Base-by-base conservation (phyloP, 768 basidiomycete species). In the Collybia nuda region DNA sequence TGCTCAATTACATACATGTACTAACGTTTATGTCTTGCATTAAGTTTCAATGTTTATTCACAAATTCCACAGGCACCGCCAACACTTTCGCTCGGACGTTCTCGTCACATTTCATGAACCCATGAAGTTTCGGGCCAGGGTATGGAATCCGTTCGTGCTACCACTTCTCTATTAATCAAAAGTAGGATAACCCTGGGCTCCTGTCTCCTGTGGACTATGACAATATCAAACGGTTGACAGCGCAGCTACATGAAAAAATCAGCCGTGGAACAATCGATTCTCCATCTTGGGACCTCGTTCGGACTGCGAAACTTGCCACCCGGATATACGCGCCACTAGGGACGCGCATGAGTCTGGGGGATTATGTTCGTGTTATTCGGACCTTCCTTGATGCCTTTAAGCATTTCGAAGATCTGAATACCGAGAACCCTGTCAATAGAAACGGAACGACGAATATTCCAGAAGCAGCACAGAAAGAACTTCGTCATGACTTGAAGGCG, bases 261-360 rank as follows among this genome's bases (percentile, higher is more conserved):
- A 81, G 84, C 52, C 79, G 80, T 22, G 90, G 89, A 5, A 91
- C 89, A 1, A 76, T 92, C 44, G 88, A 92, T 55, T 86, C 92
- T 2, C 93, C 93, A 21, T 87, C 87, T 5, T 95, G 93, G 90
- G 78, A 84, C 55, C 71, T 86, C 28, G 75, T 92, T 36, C 81
- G 90, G 40, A 80, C 78, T 18, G 85, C 87, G 19, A 90, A 91
- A 63, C 75, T 88, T 40, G 88, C 90, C 3, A 77, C 88, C 15
- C 71, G 88, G 22, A 84, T 95, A 40, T 95, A 95, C 58, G 90
- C 84, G 5, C 93, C 93, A 2, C 71, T 94, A n/a, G 93, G 93
- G 37, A 94, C 93, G 12, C 74, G 69, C 11, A 91, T 95, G 88
- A 81, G 77, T 48, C 74, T 95, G 14, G 92, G 93, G 9, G 88